Evolutionary conservation across 352 stramenopile genomes (phyloP).

Genomic region (Pythium folliculosum): DNA sequence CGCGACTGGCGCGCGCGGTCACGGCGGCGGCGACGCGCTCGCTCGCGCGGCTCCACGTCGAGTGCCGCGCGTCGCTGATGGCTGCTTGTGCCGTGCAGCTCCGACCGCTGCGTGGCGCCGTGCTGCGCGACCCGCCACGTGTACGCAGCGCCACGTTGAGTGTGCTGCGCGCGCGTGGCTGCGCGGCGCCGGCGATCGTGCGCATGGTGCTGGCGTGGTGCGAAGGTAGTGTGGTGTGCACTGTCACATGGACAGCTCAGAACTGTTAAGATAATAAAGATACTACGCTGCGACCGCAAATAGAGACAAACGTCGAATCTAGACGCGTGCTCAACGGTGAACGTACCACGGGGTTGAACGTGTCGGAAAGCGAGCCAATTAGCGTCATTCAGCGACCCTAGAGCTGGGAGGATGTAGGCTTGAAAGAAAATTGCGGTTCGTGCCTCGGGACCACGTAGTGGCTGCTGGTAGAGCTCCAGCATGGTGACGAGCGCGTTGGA

Average conservation of each 20-base stretch:
- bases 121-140: conserved; percentile 2
- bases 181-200: neutral
- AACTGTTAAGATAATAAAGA: too few relatives aligned
- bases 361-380: neutral
- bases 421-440: neutral
- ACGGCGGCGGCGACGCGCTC: neutral
- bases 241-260: neutral
- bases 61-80: neutral
- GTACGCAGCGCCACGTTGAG: neutral
- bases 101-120: neutral
- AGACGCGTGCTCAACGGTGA: neutral
- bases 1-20: neutral
- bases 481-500: too few relatives aligned
- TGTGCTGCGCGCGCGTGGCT: neutral
- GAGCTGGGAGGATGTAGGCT: neutral
- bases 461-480: neutral
- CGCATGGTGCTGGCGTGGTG: neutral
- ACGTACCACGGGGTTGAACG: neutral
- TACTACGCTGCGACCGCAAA: too few relatives aligned
- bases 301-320: too few relatives aligned
- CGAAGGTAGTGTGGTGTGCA: neutral
- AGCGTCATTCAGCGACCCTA: neutral
- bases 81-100: neutral
- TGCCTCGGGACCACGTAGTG: neutral
- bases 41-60: neutral